Conservation (phyloP, 2,329 filamentous ascomycete species). For the Colletotrichum agaves region DNA sequence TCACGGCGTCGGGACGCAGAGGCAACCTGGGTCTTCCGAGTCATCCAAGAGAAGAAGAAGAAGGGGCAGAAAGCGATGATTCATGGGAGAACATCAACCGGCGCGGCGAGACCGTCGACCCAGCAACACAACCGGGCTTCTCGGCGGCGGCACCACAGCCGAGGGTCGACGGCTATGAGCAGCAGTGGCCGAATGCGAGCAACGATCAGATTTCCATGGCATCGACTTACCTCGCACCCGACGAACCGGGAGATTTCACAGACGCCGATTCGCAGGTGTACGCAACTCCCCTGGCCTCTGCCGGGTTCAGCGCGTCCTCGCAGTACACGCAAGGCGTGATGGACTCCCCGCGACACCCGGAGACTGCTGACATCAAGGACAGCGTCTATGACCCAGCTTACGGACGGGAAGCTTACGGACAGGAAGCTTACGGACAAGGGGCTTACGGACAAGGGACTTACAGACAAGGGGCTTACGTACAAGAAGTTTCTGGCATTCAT, state of each 20-base stretch:
- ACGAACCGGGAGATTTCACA: constrained; percentile 28
- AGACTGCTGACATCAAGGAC: constrained; percentile 15
- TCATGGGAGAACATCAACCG: constrained; percentile 31
- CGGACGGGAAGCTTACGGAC: background rate
- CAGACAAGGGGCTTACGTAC: background rate
- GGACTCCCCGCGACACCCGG: constrained; percentile 12
- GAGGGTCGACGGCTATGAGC: constrained; percentile 27
- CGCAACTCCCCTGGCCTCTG: constrained; percentile 28
- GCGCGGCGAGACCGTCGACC: constrained; percentile 5
- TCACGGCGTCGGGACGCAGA: constrained; percentile 15
- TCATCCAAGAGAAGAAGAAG: constrained; percentile 35
- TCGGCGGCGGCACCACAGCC: constrained; percentile 11
- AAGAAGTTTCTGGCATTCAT: background rate
- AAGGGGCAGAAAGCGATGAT: constrained; percentile 37
- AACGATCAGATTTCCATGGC: constrained; percentile 26
- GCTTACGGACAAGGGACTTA: too few relatives aligned
- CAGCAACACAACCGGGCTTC: background rate
- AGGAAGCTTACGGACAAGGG: too few relatives aligned
- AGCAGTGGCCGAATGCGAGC: constrained; percentile 29
- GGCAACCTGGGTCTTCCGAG: constrained; percentile 24
- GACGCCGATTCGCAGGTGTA: constrained; percentile 35
- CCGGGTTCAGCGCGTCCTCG: constrained; percentile 26
- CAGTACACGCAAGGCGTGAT: constrained; percentile 23
- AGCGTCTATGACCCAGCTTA: constrained; percentile 3
- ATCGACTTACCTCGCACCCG: constrained; percentile 11